Evolutionary conservation across 2,329 filamentous ascomycete genomes (phyloP).

Genomic region (Alternaria gaisen): DNA sequence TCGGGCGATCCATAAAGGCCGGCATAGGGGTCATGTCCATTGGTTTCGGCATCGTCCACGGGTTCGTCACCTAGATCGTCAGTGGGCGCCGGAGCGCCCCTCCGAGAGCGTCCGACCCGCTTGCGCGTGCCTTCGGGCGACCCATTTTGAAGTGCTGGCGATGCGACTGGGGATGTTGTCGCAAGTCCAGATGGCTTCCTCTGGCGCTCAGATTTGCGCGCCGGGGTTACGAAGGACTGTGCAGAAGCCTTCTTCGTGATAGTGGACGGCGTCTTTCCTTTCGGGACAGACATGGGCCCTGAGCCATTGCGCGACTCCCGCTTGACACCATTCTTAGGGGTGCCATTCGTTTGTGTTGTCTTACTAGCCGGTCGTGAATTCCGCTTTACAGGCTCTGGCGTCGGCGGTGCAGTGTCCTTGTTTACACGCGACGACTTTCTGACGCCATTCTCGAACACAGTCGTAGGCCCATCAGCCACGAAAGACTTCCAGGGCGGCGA

Average conservation of each 20-base stretch:
- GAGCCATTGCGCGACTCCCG: slow-evolving; percentile 35
- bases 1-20: slow-evolving; percentile 33
- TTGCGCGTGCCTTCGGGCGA: slow-evolving; percentile 31
- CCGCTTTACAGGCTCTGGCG: slow-evolving; percentile 56
- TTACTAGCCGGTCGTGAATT: slow-evolving; percentile 36
- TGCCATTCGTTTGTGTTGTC: slow-evolving; percentile 42
- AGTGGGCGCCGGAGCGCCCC: slow-evolving; percentile 25
- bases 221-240: slow-evolving; percentile 30
- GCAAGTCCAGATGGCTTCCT: slow-evolving; percentile 32
- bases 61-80: slow-evolving; percentile 26
- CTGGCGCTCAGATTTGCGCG: slow-evolving; percentile 49
- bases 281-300: slow-evolving; percentile 21
- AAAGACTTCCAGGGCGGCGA: slow-evolving; percentile 96
- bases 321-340: slow-evolving; percentile 30
- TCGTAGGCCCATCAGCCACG: slow-evolving; percentile 84
- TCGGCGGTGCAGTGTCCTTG: slow-evolving; percentile 53
- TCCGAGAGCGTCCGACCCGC: slow-evolving; percentile 35
- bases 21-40: slow-evolving; percentile 32
- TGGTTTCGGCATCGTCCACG: slow-evolving; percentile 21
- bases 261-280: slow-evolving; percentile 28
- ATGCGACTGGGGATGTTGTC: slow-evolving; percentile 27
- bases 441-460: slow-evolving; percentile 73
- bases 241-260: slow-evolving; percentile 35
- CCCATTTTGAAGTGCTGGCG: slow-evolving; percentile 26
- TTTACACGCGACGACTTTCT: slow-evolving; percentile 69